A percentile compares a stretch with the other conserved stretches of the same genome.
Evolutionary conservation across 768 basidiomycete species (phyloP).

Genomic region (Pleurotus platypus): DNA sequence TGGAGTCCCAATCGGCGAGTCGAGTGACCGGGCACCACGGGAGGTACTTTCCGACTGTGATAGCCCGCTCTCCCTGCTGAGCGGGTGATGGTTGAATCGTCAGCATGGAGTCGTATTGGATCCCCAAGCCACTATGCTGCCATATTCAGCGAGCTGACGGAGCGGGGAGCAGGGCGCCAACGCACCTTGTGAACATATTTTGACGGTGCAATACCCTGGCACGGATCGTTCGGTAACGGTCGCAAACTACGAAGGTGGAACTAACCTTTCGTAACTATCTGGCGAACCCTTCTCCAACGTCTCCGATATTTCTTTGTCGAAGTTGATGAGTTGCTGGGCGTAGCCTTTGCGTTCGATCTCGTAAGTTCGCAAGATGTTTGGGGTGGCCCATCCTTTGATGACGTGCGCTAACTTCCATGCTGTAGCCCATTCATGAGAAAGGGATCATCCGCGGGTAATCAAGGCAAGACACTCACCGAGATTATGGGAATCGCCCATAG

Average conservation of each 20-base stretch:
- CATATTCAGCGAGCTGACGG: neutral
- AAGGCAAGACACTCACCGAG: too few species aligned
- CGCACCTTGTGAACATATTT: slow-evolving; percentile 13
- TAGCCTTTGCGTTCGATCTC: slow-evolving; percentile 20
- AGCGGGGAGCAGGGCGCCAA: neutral
- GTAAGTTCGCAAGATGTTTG: slow-evolving; percentile 22
- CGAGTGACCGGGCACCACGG: slow-evolving; percentile 8
- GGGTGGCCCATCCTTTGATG: slow-evolving; percentile 19
- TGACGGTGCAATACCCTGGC: slow-evolving; percentile 4
- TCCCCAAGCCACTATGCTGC: slow-evolving; percentile 10
- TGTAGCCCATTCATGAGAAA: neutral
- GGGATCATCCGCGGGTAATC: too few species aligned
- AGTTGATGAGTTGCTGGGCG: slow-evolving; percentile 17
- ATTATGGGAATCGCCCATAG: too few species aligned
- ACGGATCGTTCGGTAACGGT: too few species aligned
- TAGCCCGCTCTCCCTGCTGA: neutral
- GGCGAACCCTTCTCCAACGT: neutral
- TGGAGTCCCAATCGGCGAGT: slow-evolving; percentile 12
- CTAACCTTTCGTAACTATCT: too few species aligned
- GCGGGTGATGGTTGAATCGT: neutral
- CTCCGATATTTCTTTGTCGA: slow-evolving; percentile 16
- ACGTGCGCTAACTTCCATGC: slow-evolving; percentile 22
- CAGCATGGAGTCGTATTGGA: slow-evolving; percentile 8
- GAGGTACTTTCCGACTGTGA: neutral
- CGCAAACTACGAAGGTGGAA: too few species aligned